phyloP scores from a whole-genome alignment of 2,329 filamentous ascomycete species.

The Cladosporium sp. region DNA sequence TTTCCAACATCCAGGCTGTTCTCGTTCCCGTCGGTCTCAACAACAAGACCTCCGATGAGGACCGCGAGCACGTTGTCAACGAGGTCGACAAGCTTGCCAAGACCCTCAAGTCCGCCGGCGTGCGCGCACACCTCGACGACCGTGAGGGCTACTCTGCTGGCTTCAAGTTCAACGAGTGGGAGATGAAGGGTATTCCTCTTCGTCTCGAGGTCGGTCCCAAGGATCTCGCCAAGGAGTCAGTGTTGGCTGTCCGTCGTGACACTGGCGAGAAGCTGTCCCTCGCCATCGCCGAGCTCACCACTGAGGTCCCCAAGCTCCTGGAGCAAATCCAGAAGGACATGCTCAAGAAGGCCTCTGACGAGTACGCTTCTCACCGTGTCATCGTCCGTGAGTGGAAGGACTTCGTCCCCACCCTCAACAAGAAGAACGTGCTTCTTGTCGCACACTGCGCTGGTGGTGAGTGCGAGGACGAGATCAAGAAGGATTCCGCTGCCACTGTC shows the following conservation, averaged over 20 bases:
- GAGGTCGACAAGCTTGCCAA: slow-evolving; percentile 72
- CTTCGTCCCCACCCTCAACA: slow-evolving; percentile 85
- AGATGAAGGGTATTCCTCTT: slow-evolving; percentile 91
- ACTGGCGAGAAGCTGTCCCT: slow-evolving; percentile 79
- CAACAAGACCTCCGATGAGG: slow-evolving; percentile 80
- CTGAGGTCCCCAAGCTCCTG: slow-evolving; percentile 75
- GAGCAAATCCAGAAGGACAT: slow-evolving; percentile 89
- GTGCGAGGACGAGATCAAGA: slow-evolving; percentile 95
- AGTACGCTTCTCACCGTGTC: slow-evolving; percentile 79
- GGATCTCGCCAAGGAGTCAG: slow-evolving; percentile 81
- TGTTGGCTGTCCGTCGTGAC: slow-evolving; percentile 86
- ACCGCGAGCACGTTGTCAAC: slow-evolving; percentile 72
- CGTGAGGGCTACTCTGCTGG: slow-evolving; percentile 90
- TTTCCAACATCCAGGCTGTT: slow-evolving; percentile 82
- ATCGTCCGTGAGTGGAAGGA: slow-evolving; percentile 84
- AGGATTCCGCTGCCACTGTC: slow-evolving; percentile 77
- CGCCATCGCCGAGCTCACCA: slow-evolving; percentile 70
- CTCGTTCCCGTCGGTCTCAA: slow-evolving; percentile 92
- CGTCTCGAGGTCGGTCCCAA: slow-evolving; percentile 95
- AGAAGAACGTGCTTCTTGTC: slow-evolving; percentile 90
- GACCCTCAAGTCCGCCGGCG: slow-evolving; percentile 69
- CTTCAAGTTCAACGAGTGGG: slow-evolving; percentile 99
- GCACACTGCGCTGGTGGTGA: slow-evolving; percentile 81
- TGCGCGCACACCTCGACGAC: slow-evolving; percentile 79
- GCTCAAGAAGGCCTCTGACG: slow-evolving; percentile 71